Percentiles rank a stretch among this genome's conserved stretches.
These are phyloP conservation scores for Zasmidium citrigriseum DNA, from an alignment of 2,329 filamentous ascomycete genomes.

Conservation along the genomic window DNA sequence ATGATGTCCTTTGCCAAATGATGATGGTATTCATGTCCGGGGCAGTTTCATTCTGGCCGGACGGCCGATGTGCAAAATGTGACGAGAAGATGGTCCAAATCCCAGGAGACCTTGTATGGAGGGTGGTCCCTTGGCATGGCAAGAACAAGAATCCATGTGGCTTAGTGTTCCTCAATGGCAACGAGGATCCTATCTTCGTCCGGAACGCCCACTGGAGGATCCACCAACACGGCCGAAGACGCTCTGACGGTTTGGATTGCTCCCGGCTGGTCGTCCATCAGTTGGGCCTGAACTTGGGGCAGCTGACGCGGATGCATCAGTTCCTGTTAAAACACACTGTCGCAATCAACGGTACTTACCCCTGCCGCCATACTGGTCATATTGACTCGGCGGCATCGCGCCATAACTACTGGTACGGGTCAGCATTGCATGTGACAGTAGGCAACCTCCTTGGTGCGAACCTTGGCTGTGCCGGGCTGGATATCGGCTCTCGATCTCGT, in stretches of 20 bases:
- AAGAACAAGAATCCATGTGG: too few species aligned
- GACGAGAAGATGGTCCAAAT: background rate
- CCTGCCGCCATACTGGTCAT: constrained; percentile 33
- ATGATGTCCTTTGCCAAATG: background rate
- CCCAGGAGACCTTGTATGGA: too few species aligned
- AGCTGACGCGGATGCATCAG: constrained; percentile 31
- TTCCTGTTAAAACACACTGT: constrained; percentile 5
- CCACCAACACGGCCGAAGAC: constrained; percentile 16
- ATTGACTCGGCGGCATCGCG: constrained; percentile 26
- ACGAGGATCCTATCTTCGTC: constrained; percentile 3
- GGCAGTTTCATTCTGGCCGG: background rate
- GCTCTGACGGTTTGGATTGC: constrained; percentile 19
- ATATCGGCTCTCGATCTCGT: constrained; percentile 31
- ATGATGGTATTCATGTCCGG: background rate
- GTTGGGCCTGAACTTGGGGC: constrained; percentile 17
- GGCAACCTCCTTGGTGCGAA: constrained; percentile 26
- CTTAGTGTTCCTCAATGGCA: background rate
- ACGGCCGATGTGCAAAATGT: background rate
- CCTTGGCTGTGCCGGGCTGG: constrained; percentile 32
- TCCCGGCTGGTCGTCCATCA: constrained; percentile 1
- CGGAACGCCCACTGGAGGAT: constrained; percentile 1
- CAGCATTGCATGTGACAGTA: constrained; percentile 18
- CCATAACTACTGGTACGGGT: constrained; percentile 31
- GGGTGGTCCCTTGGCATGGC: too few species aligned
- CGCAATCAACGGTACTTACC: constrained; percentile 34